Percentiles rank a stretch among this genome's conserved stretches.
These are phyloP conservation scores for Jatropha curcas DNA, from an alignment of 345 rosid species.

Conservation along the genomic window DNA sequence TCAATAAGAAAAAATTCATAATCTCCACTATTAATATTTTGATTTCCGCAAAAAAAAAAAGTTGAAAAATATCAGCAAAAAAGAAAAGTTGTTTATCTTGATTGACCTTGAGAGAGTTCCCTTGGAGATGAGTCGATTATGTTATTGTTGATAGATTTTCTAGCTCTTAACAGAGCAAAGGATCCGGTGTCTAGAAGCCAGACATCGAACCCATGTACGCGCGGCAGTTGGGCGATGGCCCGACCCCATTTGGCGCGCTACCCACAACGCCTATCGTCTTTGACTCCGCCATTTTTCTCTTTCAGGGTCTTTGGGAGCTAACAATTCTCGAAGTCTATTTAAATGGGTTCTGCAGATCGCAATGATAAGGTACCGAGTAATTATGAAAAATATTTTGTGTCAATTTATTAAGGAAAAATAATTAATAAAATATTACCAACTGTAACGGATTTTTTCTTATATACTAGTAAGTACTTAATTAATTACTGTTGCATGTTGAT, in stretches of 20 bases:
- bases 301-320: background rate
- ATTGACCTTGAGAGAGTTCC: slow-evolving; percentile 58
- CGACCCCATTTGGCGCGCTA: slow-evolving; percentile 93
- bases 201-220: slow-evolving; percentile 59
- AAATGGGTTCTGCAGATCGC: background rate
- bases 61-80: background rate
- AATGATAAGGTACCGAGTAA: too few relatives aligned
- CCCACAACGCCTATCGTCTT: slow-evolving; percentile 72
- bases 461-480: too few relatives aligned
- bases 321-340: too few relatives aligned
- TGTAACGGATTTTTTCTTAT: too few relatives aligned
- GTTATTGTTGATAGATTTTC: slow-evolving; percentile 51
- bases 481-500: too few relatives aligned
- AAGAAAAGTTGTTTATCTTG: too few relatives aligned
- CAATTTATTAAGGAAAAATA: too few relatives aligned
- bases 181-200: slow-evolving; percentile 64
- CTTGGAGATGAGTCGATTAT: slow-evolving; percentile 65
- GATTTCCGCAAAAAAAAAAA: background rate
- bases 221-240: slow-evolving; percentile 87
- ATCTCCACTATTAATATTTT: too few relatives aligned
- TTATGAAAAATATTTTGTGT: too few relatives aligned
- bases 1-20: too few relatives aligned
- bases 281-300: slow-evolving; percentile 38
- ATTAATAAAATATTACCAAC: too few relatives aligned
- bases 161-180: slow-evolving; percentile 63